Base-by-base conservation (phyloP, 2,329 filamentous ascomycete species). In the Aspergillus sp. region DNA sequence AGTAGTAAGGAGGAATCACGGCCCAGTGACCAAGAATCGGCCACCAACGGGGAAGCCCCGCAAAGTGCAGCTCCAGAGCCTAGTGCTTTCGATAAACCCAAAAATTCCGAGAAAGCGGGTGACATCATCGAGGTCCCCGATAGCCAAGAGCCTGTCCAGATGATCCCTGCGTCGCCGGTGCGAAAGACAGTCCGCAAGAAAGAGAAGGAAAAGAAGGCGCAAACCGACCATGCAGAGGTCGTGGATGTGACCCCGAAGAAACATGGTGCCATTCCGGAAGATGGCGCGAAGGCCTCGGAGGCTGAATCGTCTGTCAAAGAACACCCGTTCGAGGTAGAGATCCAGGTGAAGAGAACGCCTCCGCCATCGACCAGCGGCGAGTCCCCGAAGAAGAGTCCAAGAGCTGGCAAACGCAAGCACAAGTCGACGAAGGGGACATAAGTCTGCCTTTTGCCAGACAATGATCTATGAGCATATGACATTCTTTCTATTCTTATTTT, bases 101-200 rank as follows among this genome's bases (percentile, higher is more conserved):
- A 26, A 24, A 18, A 18, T 24, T 36, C 32, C 20, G 49, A 20
- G 18, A 14, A 14, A 55, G 9, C 22, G 26, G 9, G 20, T 1
- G 69, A 69, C 18, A 51, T 69, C 2, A 52, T 71, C 39, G 66
- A 71, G 20, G 70, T 74, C 18, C 71, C 69, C 2, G 67, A 72
- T 52, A 74, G 71, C 42, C 72, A 75, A 57, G 68, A 73, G 31
- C 58, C 52, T 45, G 16, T 45, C 29, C 24, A 54, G 22, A 14
- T 46, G 16, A 46, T 32, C 32, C 47, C 45, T 9, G 18, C 22
- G 18, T 52, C 22, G 6, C 52, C 42, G 36, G 36, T 32, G 20
- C 47, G 22, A 3, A 54, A 50, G 24, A 24, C 45, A 10, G 12
- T 7, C 12, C 45, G 18, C 12, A 7, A 47, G 22, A 47, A 47